phyloP scores from a whole-genome alignment of 2,329 filamentous ascomycete genomes.

The Alternaria burnsii region DNA sequence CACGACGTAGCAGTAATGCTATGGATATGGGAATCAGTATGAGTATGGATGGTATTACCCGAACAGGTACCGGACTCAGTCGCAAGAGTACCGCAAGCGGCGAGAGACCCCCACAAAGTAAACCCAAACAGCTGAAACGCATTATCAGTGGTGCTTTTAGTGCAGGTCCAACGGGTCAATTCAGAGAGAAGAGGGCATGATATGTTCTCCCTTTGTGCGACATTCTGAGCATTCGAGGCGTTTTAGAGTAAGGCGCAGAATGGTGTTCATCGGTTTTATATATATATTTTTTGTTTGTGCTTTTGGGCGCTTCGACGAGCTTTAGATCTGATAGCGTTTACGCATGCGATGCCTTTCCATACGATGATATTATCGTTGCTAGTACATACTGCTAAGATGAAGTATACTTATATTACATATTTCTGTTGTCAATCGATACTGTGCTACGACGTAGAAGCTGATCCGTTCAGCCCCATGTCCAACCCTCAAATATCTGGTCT shows the following conservation, averaged over 20 bases:
- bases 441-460: background rate
- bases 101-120: slow-evolving; percentile 9
- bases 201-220: background rate
- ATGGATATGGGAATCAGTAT: slow-evolving; percentile 19
- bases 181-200: slow-evolving; percentile 21
- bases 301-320: background rate
- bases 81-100: slow-evolving; percentile 26
- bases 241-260: background rate
- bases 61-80: slow-evolving; percentile 33
- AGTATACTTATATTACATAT: background rate
- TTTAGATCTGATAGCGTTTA: slow-evolving; percentile 6
- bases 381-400: background rate
- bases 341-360: background rate
- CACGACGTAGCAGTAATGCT: slow-evolving; percentile 37
- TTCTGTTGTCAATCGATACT: background rate
- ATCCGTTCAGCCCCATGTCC: background rate
- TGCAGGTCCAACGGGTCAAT: slow-evolving; percentile 27
- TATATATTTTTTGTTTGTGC: background rate
- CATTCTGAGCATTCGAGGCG: background rate
- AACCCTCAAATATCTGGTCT: background rate
- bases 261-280: background rate
- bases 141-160: slow-evolving; percentile 35
- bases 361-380: background rate
- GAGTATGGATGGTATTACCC: slow-evolving; percentile 19
- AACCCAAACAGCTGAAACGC: slow-evolving; percentile 29